Conservation (phyloP, 2,329 filamentous ascomycete species). For the Drechslera avenae region DNA sequence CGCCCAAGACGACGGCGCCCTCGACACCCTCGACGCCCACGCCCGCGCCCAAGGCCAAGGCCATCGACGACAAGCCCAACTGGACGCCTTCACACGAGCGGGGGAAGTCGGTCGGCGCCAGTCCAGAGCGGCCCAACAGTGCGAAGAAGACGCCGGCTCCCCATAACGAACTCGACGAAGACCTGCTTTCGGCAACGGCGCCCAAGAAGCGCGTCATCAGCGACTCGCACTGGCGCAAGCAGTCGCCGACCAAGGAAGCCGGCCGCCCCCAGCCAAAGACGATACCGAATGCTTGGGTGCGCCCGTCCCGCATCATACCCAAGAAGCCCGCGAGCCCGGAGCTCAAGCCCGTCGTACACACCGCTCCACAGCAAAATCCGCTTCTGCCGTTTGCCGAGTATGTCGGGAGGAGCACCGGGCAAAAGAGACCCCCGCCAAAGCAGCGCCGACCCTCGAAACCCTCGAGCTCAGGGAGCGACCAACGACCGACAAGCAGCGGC, state of each 20-base stretch:
- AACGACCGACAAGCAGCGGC: slow-evolving; percentile 41
- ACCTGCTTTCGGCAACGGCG: slow-evolving; percentile 60
- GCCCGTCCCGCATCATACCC: slow-evolving; percentile 37
- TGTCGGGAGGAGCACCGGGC: slow-evolving; percentile 34
- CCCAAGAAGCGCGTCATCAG: slow-evolving; percentile 93
- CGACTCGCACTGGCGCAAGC: slow-evolving; percentile 81
- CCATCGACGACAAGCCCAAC: slow-evolving; percentile 35
- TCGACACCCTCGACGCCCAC: slow-evolving; percentile 19
- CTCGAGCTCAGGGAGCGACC: slow-evolving; percentile 38
- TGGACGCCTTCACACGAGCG: slow-evolving; percentile 33
- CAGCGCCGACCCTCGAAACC: slow-evolving; percentile 40
- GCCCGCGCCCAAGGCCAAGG: slow-evolving; percentile 34
- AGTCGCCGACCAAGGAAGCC: slow-evolving; percentile 42
- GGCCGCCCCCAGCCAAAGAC: slow-evolving; percentile 41
- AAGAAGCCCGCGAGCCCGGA: slow-evolving; percentile 23
- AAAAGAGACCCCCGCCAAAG: slow-evolving; percentile 29
- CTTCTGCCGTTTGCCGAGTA: slow-evolving; percentile 30
- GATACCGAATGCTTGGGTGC: slow-evolving; percentile 48
- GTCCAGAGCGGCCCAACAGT: slow-evolving; percentile 37
- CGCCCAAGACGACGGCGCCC: slow-evolving; percentile 2
- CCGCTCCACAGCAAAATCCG: slow-evolving; percentile 21
- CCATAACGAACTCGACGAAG: slow-evolving; percentile 51
- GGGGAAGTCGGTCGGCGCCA: slow-evolving; percentile 30
- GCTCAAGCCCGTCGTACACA: slow-evolving; percentile 15
- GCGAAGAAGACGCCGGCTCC: slow-evolving; percentile 38